Evolutionary conservation across 495 filamentous ascomycete genomes (phyloP).

Genomic region (Echria macrotheca): DNA sequence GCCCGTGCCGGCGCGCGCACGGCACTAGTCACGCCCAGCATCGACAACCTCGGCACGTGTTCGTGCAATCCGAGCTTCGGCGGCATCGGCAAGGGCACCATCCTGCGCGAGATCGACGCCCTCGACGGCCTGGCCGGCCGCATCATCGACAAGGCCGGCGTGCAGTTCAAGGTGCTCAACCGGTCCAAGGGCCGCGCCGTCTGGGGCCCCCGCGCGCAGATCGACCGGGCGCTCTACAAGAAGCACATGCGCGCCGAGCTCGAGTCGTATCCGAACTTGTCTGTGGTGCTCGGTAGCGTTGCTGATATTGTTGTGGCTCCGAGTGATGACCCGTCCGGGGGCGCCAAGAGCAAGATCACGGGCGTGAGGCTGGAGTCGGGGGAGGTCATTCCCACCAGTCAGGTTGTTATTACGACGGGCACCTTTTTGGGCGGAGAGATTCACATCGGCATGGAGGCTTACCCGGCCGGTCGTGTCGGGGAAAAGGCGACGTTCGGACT

Average conservation of each 20-base stretch:
- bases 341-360: conserved; percentile 66
- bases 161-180: conserved; percentile 89
- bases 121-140: conserved; percentile 86
- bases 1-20: conserved; percentile 87
- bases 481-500: conserved; percentile 91
- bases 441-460: conserved; percentile 82
- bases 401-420: conserved; percentile 91
- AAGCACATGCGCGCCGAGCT: conserved; percentile 90
- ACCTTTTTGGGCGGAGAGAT: conserved; percentile 97
- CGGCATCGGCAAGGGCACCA: conserved; percentile 97
- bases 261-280: conserved; percentile 64
- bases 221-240: conserved; percentile 86
- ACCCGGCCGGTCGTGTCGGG: conserved; percentile 85
- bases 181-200: conserved; percentile 87
- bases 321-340: conserved; percentile 41
- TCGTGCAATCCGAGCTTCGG: conserved; percentile 98
- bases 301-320: conserved; percentile 79
- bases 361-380: conserved; percentile 87
- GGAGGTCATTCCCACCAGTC: conserved; percentile 70
- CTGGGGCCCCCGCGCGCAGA: conserved; percentile 95
- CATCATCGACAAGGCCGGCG: conserved; percentile 87
- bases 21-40: conserved; percentile 77
- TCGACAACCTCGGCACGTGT: conserved; percentile 88
- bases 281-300: conserved; percentile 78
- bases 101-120: conserved; percentile 92